Evolutionary conservation across 257 asterid species (phyloP), one percentile per base, ranked within the genome.

Genomic region (Linaria vulgaris): DNA sequence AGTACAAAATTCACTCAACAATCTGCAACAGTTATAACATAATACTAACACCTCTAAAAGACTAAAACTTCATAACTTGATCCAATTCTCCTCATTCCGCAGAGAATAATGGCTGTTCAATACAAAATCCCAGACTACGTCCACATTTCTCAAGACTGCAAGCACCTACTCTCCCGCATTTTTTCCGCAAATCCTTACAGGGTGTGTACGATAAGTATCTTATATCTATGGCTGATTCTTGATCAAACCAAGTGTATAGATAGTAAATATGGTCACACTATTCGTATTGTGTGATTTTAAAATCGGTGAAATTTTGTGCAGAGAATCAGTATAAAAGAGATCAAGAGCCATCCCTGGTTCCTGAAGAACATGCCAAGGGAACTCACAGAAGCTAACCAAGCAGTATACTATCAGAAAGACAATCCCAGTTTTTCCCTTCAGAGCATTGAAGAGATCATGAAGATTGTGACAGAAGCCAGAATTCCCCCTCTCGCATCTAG

Each of bases 321-420:
- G 95, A 86, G 95, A 72, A 75, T 86, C 52, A 73, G 68, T 37
- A 61, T 83, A 52, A 77, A 81, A 59, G 86, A 86, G 61, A 79
- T 83, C 3, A 83, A 81, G 68, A 71, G 14, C 30, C 90, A 86
- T 56, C 85, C 88, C 10, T 86, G 86, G 95, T 86, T 81, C 70
- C 50, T 83, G 73, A 86, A 85, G 78, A 84, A 82, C 66, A 71
- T 87, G 69, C 95, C 92, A 8, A 83, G 59, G 49, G 95, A 84
- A 48, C 87, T 87, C 0, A 56, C 82, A 0, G 90, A 87, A 60
- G 17, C 78, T 8, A 78, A 76, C 50, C 95, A 85, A 77, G 86
- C 83, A 34, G 54, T 73, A 0, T 80, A 87, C 60, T 84, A 78
- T 72, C 75, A 70, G 68, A 84, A 38, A 64, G 84, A 82, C 34